These are phyloP conservation scores for Prunus davidiana DNA, from an alignment of 306 rosid genomes.

Conservation along the genomic window DNA sequence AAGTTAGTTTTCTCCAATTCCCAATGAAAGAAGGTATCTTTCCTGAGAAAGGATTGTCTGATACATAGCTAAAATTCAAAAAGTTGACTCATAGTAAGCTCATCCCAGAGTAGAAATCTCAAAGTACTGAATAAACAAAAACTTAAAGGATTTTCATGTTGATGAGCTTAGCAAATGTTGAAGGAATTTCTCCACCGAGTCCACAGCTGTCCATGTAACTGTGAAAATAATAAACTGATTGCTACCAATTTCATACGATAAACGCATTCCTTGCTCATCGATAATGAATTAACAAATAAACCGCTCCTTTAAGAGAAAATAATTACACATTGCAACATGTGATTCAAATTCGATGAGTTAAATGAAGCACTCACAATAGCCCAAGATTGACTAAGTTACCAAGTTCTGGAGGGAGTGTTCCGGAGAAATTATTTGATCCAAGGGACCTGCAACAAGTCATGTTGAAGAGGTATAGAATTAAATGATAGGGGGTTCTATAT, in stretches of 20 bases:
- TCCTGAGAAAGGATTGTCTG: slow-evolving; percentile 25
- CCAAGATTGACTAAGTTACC: slow-evolving; percentile 22
- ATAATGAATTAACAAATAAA: too few species aligned
- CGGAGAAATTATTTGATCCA: slow-evolving; percentile 28
- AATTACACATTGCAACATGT: neutral
- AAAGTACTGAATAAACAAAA: neutral
- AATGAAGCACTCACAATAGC: slow-evolving; percentile 2
- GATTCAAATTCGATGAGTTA: neutral
- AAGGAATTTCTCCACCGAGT: slow-evolving; percentile 26
- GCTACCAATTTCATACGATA: neutral
- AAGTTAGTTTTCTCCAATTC: slow-evolving; percentile 18
- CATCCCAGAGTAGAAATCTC: neutral
- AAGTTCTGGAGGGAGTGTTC: slow-evolving; percentile 26
- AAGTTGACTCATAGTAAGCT: neutral
- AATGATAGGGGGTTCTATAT: too few species aligned
- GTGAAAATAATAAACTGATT: neutral
- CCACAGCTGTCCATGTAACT: slow-evolving; percentile 19
- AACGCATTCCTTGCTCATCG: neutral
- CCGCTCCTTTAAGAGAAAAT: too few species aligned
- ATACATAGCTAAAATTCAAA: slow-evolving; percentile 11
- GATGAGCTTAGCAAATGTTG: slow-evolving; percentile 19
- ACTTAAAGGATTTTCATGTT: slow-evolving; percentile 16
- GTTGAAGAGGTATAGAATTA: neutral
- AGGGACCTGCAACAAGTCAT: slow-evolving; percentile 10
- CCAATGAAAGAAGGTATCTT: slow-evolving; percentile 30